Evolutionary conservation across 352 stramenopile genomes (phyloP), one percentile per base, ranked within the genome.

Genomic region (Pythium aphanidermatum): DNA sequence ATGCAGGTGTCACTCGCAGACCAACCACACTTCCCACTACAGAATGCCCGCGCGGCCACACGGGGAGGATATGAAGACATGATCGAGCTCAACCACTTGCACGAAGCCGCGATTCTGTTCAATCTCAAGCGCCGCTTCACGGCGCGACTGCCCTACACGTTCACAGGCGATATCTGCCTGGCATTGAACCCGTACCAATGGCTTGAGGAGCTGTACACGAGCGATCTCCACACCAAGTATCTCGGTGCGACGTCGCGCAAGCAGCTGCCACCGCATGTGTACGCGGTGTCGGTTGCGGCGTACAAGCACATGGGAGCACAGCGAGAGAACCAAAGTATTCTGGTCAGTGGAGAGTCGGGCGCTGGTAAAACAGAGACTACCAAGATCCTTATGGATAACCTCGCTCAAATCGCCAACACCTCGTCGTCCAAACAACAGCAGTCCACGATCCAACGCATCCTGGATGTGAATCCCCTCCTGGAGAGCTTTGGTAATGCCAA

Each of bases 401-500:
- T 95, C 25, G 83, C 83, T n/a, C 74, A 55, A 9, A 91, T 89
- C 54, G 72, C 70, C 16, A 58, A 64, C n/a, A 51, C 42, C 2
- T 52, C 60, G 4, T 49, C 31, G 2, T 44, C 38, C 8, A 34
- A 35, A 10, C 44, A 25, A 13, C 27, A 45, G 21, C 46, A 70
- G 13, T 52, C 68, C 83, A 93, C 89, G 19, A 86, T 96, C 52
- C 74, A 83, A 12, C 75, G 88, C 32, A 97, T 99, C 44, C 74
- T 99, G 11, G 86, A 96, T 32, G 95, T 96, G 16, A 99, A 99
- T 60, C 96, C 96, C 20, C 74, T 99, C 35, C 81, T 99, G 8
- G 96, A 99, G 71, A 93, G 89, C 23, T 99, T 99, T 62, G 96
- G 96, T 25, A 99, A 99, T 65, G 95, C 95, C 24, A 95, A 96